Base-by-base conservation (phyloP, 306 rosid species). In the Glycine latifolia region DNA sequence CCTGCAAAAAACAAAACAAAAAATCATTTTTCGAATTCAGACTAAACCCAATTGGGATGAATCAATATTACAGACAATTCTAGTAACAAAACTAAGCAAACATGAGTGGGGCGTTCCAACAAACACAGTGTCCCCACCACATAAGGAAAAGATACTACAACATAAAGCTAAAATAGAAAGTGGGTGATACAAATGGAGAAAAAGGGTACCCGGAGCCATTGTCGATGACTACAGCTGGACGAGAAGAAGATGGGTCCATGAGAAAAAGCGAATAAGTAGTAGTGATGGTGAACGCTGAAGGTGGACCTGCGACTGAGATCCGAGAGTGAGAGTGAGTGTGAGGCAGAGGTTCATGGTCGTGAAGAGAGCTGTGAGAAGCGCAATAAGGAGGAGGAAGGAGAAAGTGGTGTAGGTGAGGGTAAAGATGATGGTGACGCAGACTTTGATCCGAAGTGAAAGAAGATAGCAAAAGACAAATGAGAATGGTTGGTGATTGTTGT, bases 181-280 rank as follows among this genome's bases (percentile, higher is more conserved):
- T 41, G 79, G 31, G 79, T 20, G 5, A 70, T 7, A 5, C 13
- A 58, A 31, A 77, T 8, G 9, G 9, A 55, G 14, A 13, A 43
- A 77, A 84, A 73, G 62, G 53, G 69, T 80, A 96, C 99, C 99
- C 99, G 84, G 97, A 92, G 87, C 99, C 99, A 73, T 88, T 96
- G 87, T 96, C 99, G 79, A 93, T 89, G 12, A 96, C 99, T 66
- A 96, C 97, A 79, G 98, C 97, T n/a, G 98, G 97, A 78, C 99
- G 97, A 86, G 94, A 87, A 46, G 93, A 81, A 85, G 97, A 91
- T 26, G 95, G 93, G 92, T 93, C 98, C 99, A 96, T 95, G 71
- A 83, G 88, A 77, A 85, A 71, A 55, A 69, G 75, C 43, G n/a
- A 59, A 26, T 26, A 26, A 70, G 60, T 81, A 39, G 39, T 2